phyloP scores from a whole-genome alignment of 1,284 basidiomycete species.

The Pseudozyma flocculosa region DNA sequence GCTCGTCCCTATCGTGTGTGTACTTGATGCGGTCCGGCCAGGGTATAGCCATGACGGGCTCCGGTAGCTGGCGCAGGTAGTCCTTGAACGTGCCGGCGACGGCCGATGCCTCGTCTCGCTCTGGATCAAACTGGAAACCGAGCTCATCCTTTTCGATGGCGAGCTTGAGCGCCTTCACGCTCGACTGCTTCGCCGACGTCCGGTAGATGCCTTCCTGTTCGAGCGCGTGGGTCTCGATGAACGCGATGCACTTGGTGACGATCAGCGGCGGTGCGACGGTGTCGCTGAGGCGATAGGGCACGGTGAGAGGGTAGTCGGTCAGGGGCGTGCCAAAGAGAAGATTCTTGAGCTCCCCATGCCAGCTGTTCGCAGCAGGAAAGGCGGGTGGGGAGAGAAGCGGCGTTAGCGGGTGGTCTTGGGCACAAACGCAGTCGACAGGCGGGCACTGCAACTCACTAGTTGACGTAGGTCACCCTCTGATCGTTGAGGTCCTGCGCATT shows the following conservation, averaged over 20 bases:
- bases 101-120: constrained; percentile 80
- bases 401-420: too few relatives aligned
- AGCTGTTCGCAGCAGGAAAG: constrained; percentile 63
- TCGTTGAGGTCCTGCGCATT: constrained; percentile 61
- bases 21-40: constrained; percentile 71
- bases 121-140: constrained; percentile 74
- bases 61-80: constrained; percentile 86
- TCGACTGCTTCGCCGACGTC: constrained; percentile 72
- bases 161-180: constrained; percentile 81
- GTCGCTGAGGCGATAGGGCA: constrained; percentile 32
- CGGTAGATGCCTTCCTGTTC: constrained; percentile 67
- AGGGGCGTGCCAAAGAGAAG: constrained; percentile 90
- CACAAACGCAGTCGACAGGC: too few relatives aligned
- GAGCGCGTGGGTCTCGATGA: constrained; percentile 70
- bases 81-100: constrained; percentile 90
- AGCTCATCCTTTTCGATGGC: constrained; percentile 86
- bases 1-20: constrained; percentile 62
- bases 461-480: constrained; percentile 68
- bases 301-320: constrained; percentile 79
- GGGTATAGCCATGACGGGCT: constrained; percentile 84
- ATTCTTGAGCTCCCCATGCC: constrained; percentile 74
- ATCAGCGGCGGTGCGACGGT: constrained; percentile 68
- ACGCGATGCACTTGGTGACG: constrained; percentile 77
- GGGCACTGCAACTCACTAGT: constrained; percentile 60
- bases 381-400: too few relatives aligned